These are phyloP conservation scores for Firmiana major DNA, from an alignment of 345 rosid genomes.

Conservation along the genomic window DNA sequence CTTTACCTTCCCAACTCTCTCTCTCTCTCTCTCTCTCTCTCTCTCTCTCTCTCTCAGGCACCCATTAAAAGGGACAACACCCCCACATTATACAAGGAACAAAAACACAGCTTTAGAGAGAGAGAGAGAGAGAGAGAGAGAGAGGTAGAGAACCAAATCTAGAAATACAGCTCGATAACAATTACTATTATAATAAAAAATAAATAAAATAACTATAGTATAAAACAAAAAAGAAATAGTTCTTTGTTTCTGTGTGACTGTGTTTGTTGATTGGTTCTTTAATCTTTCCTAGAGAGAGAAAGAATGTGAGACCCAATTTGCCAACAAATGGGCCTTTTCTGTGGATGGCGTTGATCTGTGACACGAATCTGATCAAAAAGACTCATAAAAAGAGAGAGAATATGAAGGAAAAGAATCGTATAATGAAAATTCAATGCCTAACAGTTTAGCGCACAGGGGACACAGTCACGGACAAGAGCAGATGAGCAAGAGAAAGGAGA, in stretches of 20 bases:
- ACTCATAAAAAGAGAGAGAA: background rate
- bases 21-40: constrained; percentile 1
- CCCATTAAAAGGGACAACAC: constrained; percentile 12
- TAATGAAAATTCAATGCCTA: constrained; percentile 17
- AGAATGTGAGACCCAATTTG: constrained; percentile 2
- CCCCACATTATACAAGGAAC: constrained; percentile 12
- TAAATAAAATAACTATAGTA: background rate
- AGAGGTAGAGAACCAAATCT: background rate
- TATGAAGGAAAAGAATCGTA: constrained; percentile 10
- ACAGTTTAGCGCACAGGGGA: constrained; percentile 14
- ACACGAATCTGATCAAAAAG: constrained; percentile 16
- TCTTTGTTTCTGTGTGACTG: constrained; percentile 13
- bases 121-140: background rate
- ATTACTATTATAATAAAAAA: background rate
- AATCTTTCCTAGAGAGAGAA: constrained; percentile 34
- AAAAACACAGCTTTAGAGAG: constrained; percentile 13
- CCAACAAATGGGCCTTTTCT: constrained; percentile 18
- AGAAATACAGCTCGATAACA: constrained; percentile 9
- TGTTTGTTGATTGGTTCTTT: constrained; percentile 30
- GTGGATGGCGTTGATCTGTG: constrained; percentile 11
- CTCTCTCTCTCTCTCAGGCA: constrained; percentile 4
- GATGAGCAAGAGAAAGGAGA: background rate
- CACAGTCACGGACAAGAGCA: constrained; percentile 3
- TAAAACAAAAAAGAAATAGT: background rate
- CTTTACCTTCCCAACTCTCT: constrained; percentile 1